Conservation (phyloP, 371 early-diverging fungal species). For the Mortierella sp. region DNA sequence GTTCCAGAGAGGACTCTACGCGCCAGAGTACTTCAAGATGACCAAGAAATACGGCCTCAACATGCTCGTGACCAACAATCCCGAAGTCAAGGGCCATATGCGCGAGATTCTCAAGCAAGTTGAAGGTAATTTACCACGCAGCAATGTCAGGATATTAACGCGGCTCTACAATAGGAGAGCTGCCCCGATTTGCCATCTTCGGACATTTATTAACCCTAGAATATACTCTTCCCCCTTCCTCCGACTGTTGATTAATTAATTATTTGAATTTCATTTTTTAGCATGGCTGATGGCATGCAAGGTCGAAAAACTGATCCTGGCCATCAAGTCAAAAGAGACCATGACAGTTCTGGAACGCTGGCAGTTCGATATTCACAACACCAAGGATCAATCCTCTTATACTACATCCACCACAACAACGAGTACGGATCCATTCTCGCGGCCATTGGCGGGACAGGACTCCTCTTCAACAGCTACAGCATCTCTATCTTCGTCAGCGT, state of each 20-base stretch:
- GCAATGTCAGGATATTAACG: no score
- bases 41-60: conserved; percentile 87
- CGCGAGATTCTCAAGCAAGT: conserved; percentile 83
- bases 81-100: conserved; percentile 81
- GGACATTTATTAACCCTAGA: not conserved
- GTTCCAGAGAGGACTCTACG: conserved; percentile 92
- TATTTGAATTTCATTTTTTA: conserved; percentile 22
- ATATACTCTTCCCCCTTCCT: not conserved
- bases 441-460: conserved; percentile 3
- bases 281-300: conserved; percentile 81
- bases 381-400: conserved; percentile 34
- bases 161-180: not conserved
- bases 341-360: conserved; percentile 91
- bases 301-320: conserved; percentile 88
- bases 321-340: conserved; percentile 85
- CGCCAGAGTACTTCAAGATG: conserved; percentile 88
- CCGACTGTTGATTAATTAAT: not conserved
- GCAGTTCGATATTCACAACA: conserved; percentile 89
- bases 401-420: not conserved
- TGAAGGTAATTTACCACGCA: conserved; percentile 65
- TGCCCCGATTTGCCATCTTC: no score
- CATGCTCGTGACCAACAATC: conserved; percentile 81
- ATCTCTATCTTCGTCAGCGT: no score
- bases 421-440: not conserved
- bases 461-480: not conserved